These are phyloP conservation scores for Phytophthora vignae DNA, from an alignment of 352 stramenopile species.

Conservation along the genomic window DNA sequence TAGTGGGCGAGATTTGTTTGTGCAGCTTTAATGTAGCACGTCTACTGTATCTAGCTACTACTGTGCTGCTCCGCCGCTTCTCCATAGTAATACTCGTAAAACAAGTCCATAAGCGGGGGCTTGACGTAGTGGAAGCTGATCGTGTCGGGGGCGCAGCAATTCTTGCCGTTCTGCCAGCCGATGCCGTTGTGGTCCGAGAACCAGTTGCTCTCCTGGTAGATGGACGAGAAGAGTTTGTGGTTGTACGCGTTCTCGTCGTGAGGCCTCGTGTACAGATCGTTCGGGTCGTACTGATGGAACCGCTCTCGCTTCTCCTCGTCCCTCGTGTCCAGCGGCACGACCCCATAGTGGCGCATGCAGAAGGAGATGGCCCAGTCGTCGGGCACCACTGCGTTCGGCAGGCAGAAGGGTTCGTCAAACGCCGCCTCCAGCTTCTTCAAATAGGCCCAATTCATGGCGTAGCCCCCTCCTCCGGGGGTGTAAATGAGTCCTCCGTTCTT, in stretches of 20 bases:
- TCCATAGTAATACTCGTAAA: conserved; percentile 87
- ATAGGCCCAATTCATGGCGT: conserved; percentile 88
- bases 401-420: conserved; percentile 80
- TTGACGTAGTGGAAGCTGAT: conserved; percentile 91
- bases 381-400: conserved; percentile 72
- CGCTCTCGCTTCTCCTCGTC: conserved; percentile 74
- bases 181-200: conserved; percentile 87
- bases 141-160: conserved; percentile 79
- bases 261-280: conserved; percentile 68
- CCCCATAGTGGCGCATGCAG: conserved; percentile 80
- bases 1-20: too few relatives aligned
- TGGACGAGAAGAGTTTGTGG: conserved; percentile 73
- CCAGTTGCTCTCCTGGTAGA: conserved; percentile 91
- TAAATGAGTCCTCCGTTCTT: conserved; percentile 79
- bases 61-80: not conserved
- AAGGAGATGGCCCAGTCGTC: conserved; percentile 91
- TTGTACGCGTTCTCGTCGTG: conserved; percentile 81
- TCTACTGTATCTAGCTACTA: conserved; percentile 2
- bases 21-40: too few relatives aligned
- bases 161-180: conserved; percentile 80
- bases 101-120: conserved; percentile 83
- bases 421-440: conserved; percentile 69
- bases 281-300: conserved; percentile 88
- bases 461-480: conserved; percentile 81
- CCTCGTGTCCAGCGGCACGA: conserved; percentile 77